phyloP scores from a whole-genome alignment of 2,329 filamentous ascomycete genomes.

The Metarhizium anisopliae region DNA sequence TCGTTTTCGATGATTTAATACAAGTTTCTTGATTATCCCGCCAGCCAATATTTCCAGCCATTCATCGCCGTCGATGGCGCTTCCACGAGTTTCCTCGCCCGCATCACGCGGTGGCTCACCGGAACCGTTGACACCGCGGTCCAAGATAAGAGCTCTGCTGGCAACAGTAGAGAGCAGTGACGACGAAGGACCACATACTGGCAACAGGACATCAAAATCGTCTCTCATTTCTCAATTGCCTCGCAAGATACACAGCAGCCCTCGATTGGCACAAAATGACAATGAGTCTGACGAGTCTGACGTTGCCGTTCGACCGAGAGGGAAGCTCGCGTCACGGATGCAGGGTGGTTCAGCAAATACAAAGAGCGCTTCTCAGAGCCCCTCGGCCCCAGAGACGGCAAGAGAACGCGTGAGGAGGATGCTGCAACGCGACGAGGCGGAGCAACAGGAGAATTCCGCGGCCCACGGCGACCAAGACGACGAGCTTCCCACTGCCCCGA shows the following conservation, averaged over 20 bases:
- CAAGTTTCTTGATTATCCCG: not conserved
- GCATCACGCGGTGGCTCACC: slow-evolving; percentile 31
- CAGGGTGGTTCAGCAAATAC: slow-evolving; percentile 25
- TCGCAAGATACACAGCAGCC: not conserved
- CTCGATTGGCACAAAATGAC: slow-evolving; percentile 18
- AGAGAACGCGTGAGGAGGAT: slow-evolving; percentile 35
- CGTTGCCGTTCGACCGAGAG: slow-evolving; percentile 41
- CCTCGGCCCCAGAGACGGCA: slow-evolving; percentile 19
- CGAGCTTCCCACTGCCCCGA: slow-evolving; percentile 29
- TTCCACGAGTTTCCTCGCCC: slow-evolving; percentile 36
- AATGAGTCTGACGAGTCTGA: slow-evolving; percentile 36
- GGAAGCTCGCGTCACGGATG: slow-evolving; percentile 58
- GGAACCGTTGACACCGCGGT: slow-evolving; percentile 39
- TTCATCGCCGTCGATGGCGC: slow-evolving; percentile 33
- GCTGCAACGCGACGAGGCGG: slow-evolving; percentile 22
- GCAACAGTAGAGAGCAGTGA: slow-evolving; percentile 41
- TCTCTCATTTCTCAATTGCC: not conserved
- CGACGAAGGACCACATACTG: slow-evolving; percentile 25
- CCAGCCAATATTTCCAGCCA: not conserved
- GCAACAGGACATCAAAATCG: slow-evolving; percentile 6
- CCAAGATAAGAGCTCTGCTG: slow-evolving; percentile 46
- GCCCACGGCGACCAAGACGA: slow-evolving; percentile 22
- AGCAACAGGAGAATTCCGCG: slow-evolving; percentile 14
- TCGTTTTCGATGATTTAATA: not conserved
- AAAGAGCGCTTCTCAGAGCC: slow-evolving; percentile 7